Base-by-base conservation (phyloP, 768 basidiomycete species). In the Mycena galericulata region DNA sequence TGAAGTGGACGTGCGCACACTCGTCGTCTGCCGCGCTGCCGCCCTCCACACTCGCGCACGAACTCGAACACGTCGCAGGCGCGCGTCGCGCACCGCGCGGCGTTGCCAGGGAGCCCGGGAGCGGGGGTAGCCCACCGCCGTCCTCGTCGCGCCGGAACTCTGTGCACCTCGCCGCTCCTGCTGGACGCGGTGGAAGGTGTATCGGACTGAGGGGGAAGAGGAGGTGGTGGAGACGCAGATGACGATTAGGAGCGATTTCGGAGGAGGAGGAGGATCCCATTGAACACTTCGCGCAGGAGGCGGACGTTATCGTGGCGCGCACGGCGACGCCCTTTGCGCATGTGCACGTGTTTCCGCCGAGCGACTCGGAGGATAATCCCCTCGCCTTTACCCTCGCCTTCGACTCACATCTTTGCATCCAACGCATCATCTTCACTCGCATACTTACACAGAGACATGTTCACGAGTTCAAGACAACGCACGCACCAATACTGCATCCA, bases 151-250 rank as follows among this genome's bases (percentile, higher is more conserved):
- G n/a, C n/a, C n/a, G n/a, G n/a, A n/a, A n/a, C n/a, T 65, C 12
- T 78, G 69, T 43, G 34, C 34, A 36, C 34, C 8, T 14, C 34
- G 34, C 34, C 34, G 34, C n/a, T n/a, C n/a, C 86, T 87, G 17
- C 85, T 88, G 2, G 93, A 98, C 70, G 96, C 97, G 1, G 91
- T 98, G 2, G 97, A 99, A 91, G n/a, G n/a, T n/a, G n/a, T n/a
- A n/a, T 43, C 34, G 8, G 34, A 34, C 34, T 9, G 89, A 89
- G 4, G 87, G 84, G 32, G 84, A 88, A 67, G 84, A 85, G 57
- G 5, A 58, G 8, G 34, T 78, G 26, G 85, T 86, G 60, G 80
- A 82, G 56, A 74, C 79, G 34, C 74, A 80, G 60, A 78, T 80
- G 58, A 69, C 75, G 20, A 74, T 84, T 61, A 79, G 74, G 61